These are phyloP conservation scores for Isabelozyma heimii DNA, from an alignment of 805 yeast species.

Conservation along the genomic window DNA sequence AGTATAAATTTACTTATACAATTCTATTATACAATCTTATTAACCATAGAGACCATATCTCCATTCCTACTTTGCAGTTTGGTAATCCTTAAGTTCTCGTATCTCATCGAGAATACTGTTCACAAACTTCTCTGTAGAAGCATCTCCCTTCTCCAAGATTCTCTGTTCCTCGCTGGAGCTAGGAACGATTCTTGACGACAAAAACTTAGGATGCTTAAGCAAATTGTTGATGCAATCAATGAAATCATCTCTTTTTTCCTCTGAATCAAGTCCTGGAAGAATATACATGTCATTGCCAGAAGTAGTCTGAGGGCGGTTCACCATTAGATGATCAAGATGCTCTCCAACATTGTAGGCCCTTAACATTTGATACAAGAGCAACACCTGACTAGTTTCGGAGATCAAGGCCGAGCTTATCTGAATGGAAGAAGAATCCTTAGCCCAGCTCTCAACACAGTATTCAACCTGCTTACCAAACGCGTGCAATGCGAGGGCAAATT, in stretches of 20 bases:
- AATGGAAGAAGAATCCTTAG: slow-evolving; percentile 47
- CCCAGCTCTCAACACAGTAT: slow-evolving; percentile 67
- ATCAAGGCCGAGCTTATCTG: slow-evolving; percentile 34
- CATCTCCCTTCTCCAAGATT: slow-evolving; percentile 47
- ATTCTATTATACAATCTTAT: neutral
- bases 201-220: slow-evolving; percentile 81
- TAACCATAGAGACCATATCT: neutral
- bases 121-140: slow-evolving; percentile 19
- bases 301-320: slow-evolving; percentile 6
- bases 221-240: slow-evolving; percentile 64
- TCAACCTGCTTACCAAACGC: slow-evolving; percentile 66
- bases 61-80: neutral
- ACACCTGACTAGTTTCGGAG: slow-evolving; percentile 53
- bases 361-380: slow-evolving; percentile 60
- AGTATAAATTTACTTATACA: too few relatives aligned
- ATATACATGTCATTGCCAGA: slow-evolving; percentile 19
- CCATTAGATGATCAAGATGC: slow-evolving; percentile 23
- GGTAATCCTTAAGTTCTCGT: slow-evolving; percentile 28
- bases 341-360: slow-evolving; percentile 51
- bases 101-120: slow-evolving; percentile 35
- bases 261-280: slow-evolving; percentile 62
- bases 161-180: slow-evolving; percentile 65
- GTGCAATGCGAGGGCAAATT: slow-evolving; percentile 58
- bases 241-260: slow-evolving; percentile 57
- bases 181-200: slow-evolving; percentile 66